A percentile compares a stretch with the other conserved stretches of the same genome.
Evolutionary conservation across 2,329 filamentous ascomycete genomes (phyloP).

Genomic region (Raffaelea albimanens): DNA sequence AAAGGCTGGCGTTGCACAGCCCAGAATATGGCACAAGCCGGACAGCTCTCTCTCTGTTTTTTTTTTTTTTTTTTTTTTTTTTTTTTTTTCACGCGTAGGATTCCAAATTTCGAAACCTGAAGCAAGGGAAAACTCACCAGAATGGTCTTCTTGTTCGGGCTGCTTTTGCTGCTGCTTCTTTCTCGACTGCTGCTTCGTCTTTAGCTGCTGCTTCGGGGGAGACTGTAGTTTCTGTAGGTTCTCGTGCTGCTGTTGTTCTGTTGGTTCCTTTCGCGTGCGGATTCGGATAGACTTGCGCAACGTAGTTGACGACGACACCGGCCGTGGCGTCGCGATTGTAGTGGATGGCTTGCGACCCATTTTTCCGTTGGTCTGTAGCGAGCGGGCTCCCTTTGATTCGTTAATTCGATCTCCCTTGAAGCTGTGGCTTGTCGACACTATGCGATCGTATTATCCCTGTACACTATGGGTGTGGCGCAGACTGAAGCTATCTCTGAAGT

Average conservation of each 20-base stretch:
- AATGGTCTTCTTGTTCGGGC: background rate
- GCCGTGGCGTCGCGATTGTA: conserved; percentile 4
- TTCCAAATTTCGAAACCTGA: background rate
- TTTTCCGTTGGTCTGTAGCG: conserved; percentile 1
- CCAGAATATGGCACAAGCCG: too few species aligned
- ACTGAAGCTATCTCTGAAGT: too few species aligned
- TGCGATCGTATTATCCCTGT: too few species aligned
- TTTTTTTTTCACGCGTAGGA: too few species aligned
- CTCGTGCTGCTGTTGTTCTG: background rate
- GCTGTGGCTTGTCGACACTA: conserved; percentile 3
- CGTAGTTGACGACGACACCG: too few species aligned
- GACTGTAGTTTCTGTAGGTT: too few species aligned
- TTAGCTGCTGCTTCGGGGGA: background rate
- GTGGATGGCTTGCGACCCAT: conserved; percentile 2
- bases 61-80: too few species aligned
- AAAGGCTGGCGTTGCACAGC: too few species aligned
- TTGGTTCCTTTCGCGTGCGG: conserved; percentile 3
- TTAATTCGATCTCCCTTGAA: too few species aligned
- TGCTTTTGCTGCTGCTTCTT: background rate
- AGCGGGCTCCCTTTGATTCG: too few species aligned
- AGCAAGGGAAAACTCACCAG: background rate
- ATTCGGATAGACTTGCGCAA: conserved; percentile 10
- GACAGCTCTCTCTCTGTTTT: too few species aligned
- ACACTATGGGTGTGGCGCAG: too few species aligned
- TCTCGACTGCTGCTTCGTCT: background rate